Conservation (phyloP, 805 yeast genomes). For the Metschnikowia drakensbergensis region DNA sequence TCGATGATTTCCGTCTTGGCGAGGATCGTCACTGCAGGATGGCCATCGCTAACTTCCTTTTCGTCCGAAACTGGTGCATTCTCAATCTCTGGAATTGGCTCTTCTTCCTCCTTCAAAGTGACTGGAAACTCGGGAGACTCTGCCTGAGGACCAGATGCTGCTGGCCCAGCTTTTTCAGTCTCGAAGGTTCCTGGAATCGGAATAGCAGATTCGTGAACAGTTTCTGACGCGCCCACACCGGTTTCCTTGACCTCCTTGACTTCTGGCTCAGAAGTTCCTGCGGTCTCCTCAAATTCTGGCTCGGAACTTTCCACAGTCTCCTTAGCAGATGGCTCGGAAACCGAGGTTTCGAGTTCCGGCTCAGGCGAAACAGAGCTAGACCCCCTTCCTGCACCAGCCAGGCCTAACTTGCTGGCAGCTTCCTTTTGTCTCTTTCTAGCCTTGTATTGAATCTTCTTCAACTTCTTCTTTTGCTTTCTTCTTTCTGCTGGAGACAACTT, state of each 20-base stretch:
- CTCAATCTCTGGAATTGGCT: background rate
- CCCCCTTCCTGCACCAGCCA: constrained; percentile 3
- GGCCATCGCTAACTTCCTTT: background rate
- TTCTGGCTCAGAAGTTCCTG: background rate
- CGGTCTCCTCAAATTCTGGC: too few relatives aligned
- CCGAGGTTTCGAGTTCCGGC: background rate
- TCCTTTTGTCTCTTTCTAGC: constrained; percentile 37
- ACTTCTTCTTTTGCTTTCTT: constrained; percentile 43
- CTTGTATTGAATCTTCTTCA: constrained; percentile 41
- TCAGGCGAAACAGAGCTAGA: constrained; percentile 2
- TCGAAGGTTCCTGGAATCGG: background rate
- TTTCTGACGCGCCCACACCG: background rate
- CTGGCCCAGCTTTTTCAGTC: background rate
- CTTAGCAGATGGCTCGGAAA: background rate
- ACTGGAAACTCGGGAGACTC: background rate
- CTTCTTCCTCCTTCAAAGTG: background rate
- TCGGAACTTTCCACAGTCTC: background rate
- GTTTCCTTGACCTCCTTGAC: background rate
- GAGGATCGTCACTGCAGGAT: background rate
- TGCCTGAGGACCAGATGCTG: background rate
- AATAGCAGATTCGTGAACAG: background rate
- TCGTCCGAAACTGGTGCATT: background rate
- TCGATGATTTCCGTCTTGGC: constrained; percentile 2
- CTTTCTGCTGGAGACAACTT: constrained; percentile 14
- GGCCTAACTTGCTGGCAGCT: constrained; percentile 2